A percentile compares a stretch with the other conserved stretches of the same genome.
These are phyloP conservation scores for Sphagnum tenellum DNA, from an alignment of 225 moss, liverwort and hornwort genomes.

Conservation along the genomic window DNA sequence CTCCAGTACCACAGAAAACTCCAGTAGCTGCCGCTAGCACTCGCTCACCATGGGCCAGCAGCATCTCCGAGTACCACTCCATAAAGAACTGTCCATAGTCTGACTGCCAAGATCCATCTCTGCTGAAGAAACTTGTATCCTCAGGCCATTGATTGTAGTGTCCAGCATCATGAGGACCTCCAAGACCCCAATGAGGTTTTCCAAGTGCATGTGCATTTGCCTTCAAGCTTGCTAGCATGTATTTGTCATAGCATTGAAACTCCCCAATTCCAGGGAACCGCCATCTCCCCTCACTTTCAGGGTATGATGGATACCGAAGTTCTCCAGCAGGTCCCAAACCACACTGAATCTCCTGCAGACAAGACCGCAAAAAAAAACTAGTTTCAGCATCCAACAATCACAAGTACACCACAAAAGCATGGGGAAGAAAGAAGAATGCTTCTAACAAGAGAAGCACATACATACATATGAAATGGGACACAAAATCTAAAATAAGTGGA, in stretches of 20 bases:
- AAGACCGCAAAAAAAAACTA: neutral
- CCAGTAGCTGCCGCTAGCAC: conserved; percentile 14
- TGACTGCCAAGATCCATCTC: conserved; percentile 24
- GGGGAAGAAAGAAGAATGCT: neutral
- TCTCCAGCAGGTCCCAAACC: conserved; percentile 29
- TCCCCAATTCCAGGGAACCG: conserved; percentile 28
- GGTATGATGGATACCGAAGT: conserved; percentile 22
- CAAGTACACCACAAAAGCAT: neutral
- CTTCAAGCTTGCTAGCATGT: conserved; percentile 33
- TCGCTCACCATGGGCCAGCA: conserved; percentile 19
- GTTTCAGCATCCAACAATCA: neutral
- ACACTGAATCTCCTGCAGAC: conserved; percentile 14
- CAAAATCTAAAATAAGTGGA: neutral
- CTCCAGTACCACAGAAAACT: no score
- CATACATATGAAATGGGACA: neutral
- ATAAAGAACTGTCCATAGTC: conserved; percentile 38
- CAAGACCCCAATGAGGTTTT: conserved; percentile 20
- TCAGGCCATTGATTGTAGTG: conserved; percentile 19
- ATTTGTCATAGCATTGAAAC: conserved; percentile 51
- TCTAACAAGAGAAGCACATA: no score
- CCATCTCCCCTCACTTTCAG: conserved; percentile 22
- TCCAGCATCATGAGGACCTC: conserved; percentile 22
- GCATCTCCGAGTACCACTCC: conserved; percentile 23
- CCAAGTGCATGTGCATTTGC: conserved; percentile 16
- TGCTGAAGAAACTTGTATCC: conserved; percentile 17